Evolutionary conservation across 768 basidiomycete genomes (phyloP).

Genomic region (Calvatia gigantea): DNA sequence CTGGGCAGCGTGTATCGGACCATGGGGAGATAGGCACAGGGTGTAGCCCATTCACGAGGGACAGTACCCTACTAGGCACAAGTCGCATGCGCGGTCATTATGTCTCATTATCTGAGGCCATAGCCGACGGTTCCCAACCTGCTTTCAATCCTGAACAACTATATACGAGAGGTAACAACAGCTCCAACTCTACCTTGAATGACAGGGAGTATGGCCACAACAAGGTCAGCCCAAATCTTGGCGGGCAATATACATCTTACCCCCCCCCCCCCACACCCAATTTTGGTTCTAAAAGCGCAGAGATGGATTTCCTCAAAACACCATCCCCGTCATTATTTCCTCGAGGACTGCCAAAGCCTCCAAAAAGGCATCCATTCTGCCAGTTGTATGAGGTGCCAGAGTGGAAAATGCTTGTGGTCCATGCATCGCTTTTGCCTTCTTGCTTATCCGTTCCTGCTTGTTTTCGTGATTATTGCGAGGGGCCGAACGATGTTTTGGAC

Average conservation of each 20-base stretch:
- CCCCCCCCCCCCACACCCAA: not conserved
- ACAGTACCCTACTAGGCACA: not conserved
- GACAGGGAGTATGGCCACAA: not conserved
- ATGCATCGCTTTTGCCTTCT: conserved; percentile 29
- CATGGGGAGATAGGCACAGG: not conserved
- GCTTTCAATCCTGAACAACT: not conserved
- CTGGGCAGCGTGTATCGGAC: not conserved
- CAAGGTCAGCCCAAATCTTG: not conserved
- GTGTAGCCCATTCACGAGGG: not conserved
- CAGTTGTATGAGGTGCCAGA: conserved; percentile 28
- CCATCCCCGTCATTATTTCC: conserved; percentile 10
- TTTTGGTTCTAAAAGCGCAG: not conserved
- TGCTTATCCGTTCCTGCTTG: conserved; percentile 30
- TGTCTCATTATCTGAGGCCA: not conserved
- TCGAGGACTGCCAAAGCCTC: conserved; percentile 10
- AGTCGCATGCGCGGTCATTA: conserved; percentile 1
- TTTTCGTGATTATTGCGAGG: conserved; percentile 25
- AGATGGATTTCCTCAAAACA: conserved; percentile 5
- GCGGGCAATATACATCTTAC: not conserved
- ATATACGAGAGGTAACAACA: not conserved
- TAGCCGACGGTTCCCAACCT: not conserved
- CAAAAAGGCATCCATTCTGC: not conserved
- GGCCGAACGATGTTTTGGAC: conserved; percentile 36
- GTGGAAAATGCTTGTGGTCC: conserved; percentile 26
- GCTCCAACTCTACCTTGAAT: not conserved